These are phyloP conservation scores for Pythium sukuiense DNA, from an alignment of 352 stramenopile species.

Conservation along the genomic window DNA sequence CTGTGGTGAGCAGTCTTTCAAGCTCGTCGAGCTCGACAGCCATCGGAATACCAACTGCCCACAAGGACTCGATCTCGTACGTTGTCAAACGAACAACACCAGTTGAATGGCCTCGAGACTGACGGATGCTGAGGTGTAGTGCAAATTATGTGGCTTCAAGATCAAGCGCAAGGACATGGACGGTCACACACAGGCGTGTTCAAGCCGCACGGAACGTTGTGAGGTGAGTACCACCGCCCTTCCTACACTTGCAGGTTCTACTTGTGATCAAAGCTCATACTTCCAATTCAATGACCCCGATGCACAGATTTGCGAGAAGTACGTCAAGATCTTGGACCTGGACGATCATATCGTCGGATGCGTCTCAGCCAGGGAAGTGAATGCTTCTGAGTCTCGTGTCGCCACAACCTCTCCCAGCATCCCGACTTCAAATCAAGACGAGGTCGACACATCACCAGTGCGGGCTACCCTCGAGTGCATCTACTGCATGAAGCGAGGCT, in stretches of 20 bases:
- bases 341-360: conserved; percentile 24
- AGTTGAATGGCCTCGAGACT: not conserved
- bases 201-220: conserved; percentile 54
- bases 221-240: conserved; percentile 33
- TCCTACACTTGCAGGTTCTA: not conserved
- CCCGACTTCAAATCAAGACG: conserved; percentile 8
- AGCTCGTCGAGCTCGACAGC: conserved; percentile 17
- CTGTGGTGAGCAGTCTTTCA: conserved; percentile 34
- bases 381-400: not conserved
- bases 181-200: conserved; percentile 40
- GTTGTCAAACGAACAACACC: not conserved
- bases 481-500: conserved; percentile 44
- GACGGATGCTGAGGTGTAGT: conserved; percentile 27
- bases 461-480: conserved; percentile 33
- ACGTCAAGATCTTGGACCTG: conserved; percentile 45
- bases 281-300: not conserved
- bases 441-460: not conserved
- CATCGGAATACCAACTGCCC: conserved; percentile 31
- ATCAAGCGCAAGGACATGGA: conserved; percentile 47
- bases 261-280: no score
- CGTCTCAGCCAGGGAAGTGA: conserved; percentile 2
- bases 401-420: not conserved
- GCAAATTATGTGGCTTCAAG: conserved; percentile 45
- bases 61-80: conserved; percentile 32
- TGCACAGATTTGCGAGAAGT: conserved; percentile 42